Evolutionary conservation across 2,329 filamentous ascomycete genomes (phyloP), one percentile per base, ranked within the genome.

Genomic region (Talaromyces islandicus): DNA sequence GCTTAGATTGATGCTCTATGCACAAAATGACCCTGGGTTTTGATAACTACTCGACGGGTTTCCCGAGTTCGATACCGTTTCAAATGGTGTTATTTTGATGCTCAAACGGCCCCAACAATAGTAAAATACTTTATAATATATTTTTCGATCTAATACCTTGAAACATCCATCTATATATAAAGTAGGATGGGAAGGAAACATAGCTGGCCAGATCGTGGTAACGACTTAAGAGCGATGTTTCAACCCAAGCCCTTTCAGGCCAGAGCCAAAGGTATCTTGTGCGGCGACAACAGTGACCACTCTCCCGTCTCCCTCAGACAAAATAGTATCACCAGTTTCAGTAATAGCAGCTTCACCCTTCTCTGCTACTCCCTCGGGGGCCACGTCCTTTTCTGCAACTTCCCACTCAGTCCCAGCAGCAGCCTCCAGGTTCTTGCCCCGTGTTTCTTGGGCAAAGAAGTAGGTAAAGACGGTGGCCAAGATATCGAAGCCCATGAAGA

Each of bases 381-480:
- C 41, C 12, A 25, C 43, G 24, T 29, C 53, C 19, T 56, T 56
- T n/a, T 64, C 65, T 11, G 57, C 60, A 29, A 57, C 55, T 41
- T 64, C 61, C 63, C 64, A 67, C 30, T 66, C 64, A n/a, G 60
- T 66, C 41, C 64, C 64, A 24, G 64, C 64, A n/a, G 64, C 64
- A 58, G 59, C 81, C 11, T 75, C 80, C 58, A 80, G 82, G 0
- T 80, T 82, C 17, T 81, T 74, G 14, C 75, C 81, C 63, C 78
- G 79, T 51, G 81, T 79, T 70, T 84, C 82, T 2, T 81, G 81
- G 9, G 85, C 72, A 2, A 81, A 77, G 66, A 82, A 83, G 61
- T 76, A 84, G 0, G 78, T 77, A 78, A 82, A 85, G 2, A 78
- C 32, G 11, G 77, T 69, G 41, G 76, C 78, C 7, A 78, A 19